Evolutionary conservation across 2,329 filamentous ascomycete genomes (phyloP), one percentile per base, ranked within the genome.

Genomic region (Talaromyces sp.): DNA sequence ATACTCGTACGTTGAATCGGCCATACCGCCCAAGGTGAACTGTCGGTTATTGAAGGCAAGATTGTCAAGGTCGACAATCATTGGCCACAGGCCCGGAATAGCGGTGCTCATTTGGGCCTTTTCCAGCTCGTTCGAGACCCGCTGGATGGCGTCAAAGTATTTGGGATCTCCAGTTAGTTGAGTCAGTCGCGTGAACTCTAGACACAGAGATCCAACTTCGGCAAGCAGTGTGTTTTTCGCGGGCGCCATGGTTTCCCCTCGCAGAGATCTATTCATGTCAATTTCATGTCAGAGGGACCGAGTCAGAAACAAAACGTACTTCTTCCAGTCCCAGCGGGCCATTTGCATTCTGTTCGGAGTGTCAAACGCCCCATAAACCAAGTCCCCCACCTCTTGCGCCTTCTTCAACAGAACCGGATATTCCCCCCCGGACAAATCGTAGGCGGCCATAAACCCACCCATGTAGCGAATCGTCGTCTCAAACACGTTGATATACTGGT

Each of bases 321-420:
- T 90, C 71, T 86, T 85, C 90, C 90, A 96, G 65, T 84, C 79
- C 78, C 93, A 96, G 73, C 89, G 91, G 7, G 92, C 82, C 12
- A 92, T 79, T 2, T 93, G 93, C 91, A 98, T 96, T 66, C 92
- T 87, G 73, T 98, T 97, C 1, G 92, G 92, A 1, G 94, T 98
- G 74, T 96, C 92, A 69, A 96, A 96, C 2, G 89, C 85, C 60
- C 88, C 86, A 80, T 92, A 92, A 16, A 96, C 80, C 66, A 96
- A 84, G 66, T 94, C 90, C 42, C 87, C 92, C 16, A 95, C 83
- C 74, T 94, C 89, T n/a, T 87, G 82, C 0, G 92, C 90, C 77
- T 96, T 95, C 63, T 87, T 83, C 23, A 96, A 81, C 14, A 96
- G 80, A 33, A 90, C 81, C 27, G 83, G 80, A 70, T 96, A 89